Evolutionary conservation across 176 grass and related monocot species (phyloP).

Genomic region (Oryza coarctata): DNA sequence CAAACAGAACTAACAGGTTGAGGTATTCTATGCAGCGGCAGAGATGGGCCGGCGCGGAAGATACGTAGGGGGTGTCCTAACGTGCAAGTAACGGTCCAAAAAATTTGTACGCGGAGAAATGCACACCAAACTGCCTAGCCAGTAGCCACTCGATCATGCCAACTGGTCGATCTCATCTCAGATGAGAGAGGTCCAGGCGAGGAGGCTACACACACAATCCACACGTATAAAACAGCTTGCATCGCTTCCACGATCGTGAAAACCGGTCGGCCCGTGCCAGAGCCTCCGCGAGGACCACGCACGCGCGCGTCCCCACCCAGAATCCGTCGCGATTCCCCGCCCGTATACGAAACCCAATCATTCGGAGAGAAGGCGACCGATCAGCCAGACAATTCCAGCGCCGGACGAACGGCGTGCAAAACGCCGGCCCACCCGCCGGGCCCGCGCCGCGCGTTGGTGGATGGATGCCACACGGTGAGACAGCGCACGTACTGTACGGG

Average conservation of each 20-base stretch:
- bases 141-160: not conserved
- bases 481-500: not conserved
- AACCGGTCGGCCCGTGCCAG: not conserved
- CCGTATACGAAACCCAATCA: not conserved
- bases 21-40: not conserved
- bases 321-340: slow-evolving; percentile 17
- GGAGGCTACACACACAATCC: not conserved
- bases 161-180: not conserved
- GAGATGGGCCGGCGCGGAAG: not conserved
- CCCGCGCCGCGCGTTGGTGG: too few species aligned
- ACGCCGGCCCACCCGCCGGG: not conserved
- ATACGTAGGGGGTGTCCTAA: not conserved
- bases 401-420: not conserved
- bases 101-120: not conserved
- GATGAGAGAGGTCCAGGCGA: not conserved
- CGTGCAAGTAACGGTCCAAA: not conserved
- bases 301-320: not conserved
- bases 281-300: slow-evolving; percentile 23
- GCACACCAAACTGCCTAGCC: not conserved
- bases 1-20: not conserved
- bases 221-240: not conserved
- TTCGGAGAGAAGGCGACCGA: not conserved
- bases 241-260: not conserved
- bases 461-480: too few species aligned
- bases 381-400: not conserved